Evolutionary conservation across 352 stramenopile species (phyloP), one percentile per base, ranked within the genome.

Genomic region (Phytophthora sojae): DNA sequence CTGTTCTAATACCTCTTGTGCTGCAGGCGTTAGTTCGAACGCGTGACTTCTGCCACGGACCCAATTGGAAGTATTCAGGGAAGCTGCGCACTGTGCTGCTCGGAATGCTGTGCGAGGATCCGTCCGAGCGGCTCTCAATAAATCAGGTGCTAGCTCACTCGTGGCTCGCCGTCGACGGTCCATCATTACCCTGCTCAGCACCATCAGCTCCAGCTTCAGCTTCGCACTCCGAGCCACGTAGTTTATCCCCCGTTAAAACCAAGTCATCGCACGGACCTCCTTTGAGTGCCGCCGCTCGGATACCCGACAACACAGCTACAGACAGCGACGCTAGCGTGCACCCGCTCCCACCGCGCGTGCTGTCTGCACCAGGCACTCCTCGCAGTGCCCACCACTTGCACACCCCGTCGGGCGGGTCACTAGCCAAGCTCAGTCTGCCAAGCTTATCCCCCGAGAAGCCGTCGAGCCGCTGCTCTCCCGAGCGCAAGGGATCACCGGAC

Each of bases 371-470:
- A 4, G 61, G 56, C 5, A 57, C 54, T 1, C 56, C 69, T 17
- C 69, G 52, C 17, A 57, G 53, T 39, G 61, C 57, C 6, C 53
- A 64, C 55, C 61, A 66, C 6, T 17, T 55, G 35, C 53, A 64
- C 44, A 35, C 54, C 12, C 29, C 47, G 12, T 61, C 61, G 11
- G 55, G 14, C 35, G 56, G 37, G 29, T 65, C 67, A 5, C 25
- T 58, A 47, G 61, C 64, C 23, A 80, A 83, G 42, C 69, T 86
- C 60, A 79, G 64, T 69, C 79, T 91, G 8, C 83, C 83, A 49
- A 88, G 81, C 54, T 73, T 91, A 37, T 91, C 83, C 21, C 83
- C 83, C 0, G 83, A 90, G 26, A 90, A 89, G 42, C 78, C 74
- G 8, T 32, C 26, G 6, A 73, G 71, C 15, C 64, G 71, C 11